These are phyloP conservation scores for Rhododendron simsii DNA, from an alignment of 148 eudicot species.

Conservation along the genomic window DNA sequence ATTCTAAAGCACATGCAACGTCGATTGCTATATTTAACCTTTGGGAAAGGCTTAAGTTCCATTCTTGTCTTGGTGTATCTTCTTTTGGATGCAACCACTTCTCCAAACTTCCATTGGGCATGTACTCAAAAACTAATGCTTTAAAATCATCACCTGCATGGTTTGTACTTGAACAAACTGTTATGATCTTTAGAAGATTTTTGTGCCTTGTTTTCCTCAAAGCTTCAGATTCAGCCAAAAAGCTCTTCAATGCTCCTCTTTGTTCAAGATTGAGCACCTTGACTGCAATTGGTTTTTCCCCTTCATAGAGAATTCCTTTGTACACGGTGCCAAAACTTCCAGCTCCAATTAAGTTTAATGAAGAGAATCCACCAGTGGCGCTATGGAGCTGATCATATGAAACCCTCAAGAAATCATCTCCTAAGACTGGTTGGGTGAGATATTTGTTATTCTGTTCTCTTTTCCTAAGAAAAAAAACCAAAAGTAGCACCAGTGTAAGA, in stretches of 20 bases:
- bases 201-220: background rate
- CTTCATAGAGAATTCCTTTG: background rate
- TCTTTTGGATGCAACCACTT: background rate
- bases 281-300: background rate
- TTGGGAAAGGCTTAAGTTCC: background rate
- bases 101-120: conserved; percentile 6
- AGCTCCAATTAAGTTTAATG: background rate
- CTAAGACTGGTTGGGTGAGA: background rate
- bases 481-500: background rate
- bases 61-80: background rate
- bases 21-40: background rate
- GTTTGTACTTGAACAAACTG: background rate
- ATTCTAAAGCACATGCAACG: background rate
- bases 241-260: background rate
- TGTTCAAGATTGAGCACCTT: background rate
- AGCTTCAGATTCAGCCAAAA: background rate
- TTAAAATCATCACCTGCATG: conserved; percentile 2
- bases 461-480: background rate
- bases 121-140: conserved; percentile 5
- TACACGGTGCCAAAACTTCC: background rate
- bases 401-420: background rate
- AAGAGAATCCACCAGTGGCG: background rate
- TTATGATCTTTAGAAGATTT: conserved; percentile 1
- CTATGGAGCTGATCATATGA: background rate
- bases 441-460: background rate